Conservation (phyloP, 768 basidiomycete genomes). For the Amyloporia xantha region DNA sequence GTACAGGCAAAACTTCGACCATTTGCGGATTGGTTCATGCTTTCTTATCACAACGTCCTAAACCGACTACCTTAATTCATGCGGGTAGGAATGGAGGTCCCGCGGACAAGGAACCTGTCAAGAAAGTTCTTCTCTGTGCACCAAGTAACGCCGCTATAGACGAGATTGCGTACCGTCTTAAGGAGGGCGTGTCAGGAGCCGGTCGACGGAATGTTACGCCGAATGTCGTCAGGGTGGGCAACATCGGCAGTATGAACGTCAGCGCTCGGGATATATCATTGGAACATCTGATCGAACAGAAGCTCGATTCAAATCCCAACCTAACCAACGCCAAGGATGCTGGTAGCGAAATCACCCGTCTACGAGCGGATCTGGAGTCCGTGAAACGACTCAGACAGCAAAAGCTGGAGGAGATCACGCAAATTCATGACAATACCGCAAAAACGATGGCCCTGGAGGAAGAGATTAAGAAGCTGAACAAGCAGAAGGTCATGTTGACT, state of each 20-base stretch:
- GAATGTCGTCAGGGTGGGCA: constrained; percentile 88
- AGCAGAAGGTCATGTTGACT: constrained; percentile 55
- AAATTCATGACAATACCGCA: constrained; percentile 49
- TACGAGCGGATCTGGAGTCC: constrained; percentile 64
- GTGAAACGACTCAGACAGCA: constrained; percentile 53
- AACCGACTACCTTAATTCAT: constrained; percentile 42
- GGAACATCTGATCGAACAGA: constrained; percentile 79
- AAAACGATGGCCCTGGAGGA: constrained; percentile 52
- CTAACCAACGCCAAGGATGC: constrained; percentile 41
- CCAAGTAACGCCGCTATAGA: constrained; percentile 99
- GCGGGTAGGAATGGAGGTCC: constrained; percentile 36
- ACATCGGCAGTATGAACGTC: constrained; percentile 64
- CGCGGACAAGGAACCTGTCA: constrained; percentile 40
- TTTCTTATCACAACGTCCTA: constrained; percentile 58
- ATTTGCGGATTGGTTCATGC: constrained; percentile 91
- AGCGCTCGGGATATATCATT: constrained; percentile 82
- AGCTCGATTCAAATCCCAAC: constrained; percentile 40
- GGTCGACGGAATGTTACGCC: constrained; percentile 48
- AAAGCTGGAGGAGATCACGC: constrained; percentile 56
- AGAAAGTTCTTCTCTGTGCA: constrained; percentile 87
- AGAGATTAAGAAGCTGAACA: constrained; percentile 62
- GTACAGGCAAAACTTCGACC: constrained; percentile 97
- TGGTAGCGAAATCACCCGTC: constrained; percentile 46
- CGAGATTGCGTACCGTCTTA: constrained; percentile 85
- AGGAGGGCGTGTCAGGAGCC: constrained; percentile 62